A percentile compares a stretch with the other conserved stretches of the same genome.
These are phyloP conservation scores for Eleusine coracana DNA, from an alignment of 176 grass and related monocot genomes.

Conservation along the genomic window DNA sequence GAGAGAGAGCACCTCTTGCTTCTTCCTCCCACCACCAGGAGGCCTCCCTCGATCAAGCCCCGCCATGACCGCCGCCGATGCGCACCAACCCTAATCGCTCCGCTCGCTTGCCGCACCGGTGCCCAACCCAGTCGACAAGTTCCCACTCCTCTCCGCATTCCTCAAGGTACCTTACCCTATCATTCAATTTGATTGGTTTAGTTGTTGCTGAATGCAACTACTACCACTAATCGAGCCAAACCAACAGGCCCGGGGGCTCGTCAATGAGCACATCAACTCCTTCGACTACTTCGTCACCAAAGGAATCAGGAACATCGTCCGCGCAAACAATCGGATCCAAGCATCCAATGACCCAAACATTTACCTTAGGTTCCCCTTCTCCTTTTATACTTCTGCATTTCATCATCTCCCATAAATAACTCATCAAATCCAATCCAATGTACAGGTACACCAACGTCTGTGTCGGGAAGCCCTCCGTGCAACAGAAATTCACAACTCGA, in stretches of 20 bases:
- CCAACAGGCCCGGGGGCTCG: conserved; percentile 42
- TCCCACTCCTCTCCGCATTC: neutral
- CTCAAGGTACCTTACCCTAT: neutral
- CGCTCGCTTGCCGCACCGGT: conserved; percentile 48
- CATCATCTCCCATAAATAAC: no score
- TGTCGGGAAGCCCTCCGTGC: conserved; percentile 49
- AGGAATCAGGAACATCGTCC: conserved; percentile 76
- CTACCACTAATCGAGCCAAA: no score
- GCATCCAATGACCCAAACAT: conserved; percentile 52
- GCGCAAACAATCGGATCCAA: conserved; percentile 62
- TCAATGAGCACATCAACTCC: conserved; percentile 87
- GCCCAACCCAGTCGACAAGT: conserved; percentile 33
- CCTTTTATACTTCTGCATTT: no score
- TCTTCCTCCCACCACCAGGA: no score
- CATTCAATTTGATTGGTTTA: no score
- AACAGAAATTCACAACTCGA: conserved; percentile 34
- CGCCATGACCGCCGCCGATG: no score
- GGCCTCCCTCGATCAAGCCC: no score
- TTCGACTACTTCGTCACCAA: conserved; percentile 83
- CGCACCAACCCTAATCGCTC: conserved; percentile 14
- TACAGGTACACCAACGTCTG: conserved; percentile 45
- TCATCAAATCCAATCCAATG: neutral
- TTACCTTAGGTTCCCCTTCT: conserved; percentile 48
- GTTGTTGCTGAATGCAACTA: no score
- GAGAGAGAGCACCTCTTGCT: no score